Conservation (phyloP, 2,329 filamentous ascomycete genomes). For the Fusarium sp. region DNA sequence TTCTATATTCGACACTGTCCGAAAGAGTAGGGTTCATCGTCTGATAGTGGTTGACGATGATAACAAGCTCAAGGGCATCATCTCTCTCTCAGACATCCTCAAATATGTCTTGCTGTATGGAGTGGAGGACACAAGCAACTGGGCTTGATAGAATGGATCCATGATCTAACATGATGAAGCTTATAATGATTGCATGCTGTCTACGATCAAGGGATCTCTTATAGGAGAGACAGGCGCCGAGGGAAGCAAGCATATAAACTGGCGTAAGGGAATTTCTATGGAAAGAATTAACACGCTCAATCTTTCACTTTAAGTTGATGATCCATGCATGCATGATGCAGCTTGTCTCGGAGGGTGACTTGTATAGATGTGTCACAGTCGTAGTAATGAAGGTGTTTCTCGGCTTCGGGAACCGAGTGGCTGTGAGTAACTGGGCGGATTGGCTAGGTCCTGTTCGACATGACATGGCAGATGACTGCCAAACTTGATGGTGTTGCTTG, state of each 20-base stretch:
- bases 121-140: slow-evolving; percentile 66
- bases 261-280: slow-evolving; percentile 44
- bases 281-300: slow-evolving; percentile 44
- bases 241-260: slow-evolving; percentile 45
- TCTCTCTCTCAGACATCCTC: slow-evolving; percentile 95
- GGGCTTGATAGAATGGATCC: slow-evolving; percentile 29
- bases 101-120: slow-evolving; percentile 91
- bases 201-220: slow-evolving; percentile 28
- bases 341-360: slow-evolving; percentile 30
- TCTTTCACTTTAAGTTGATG: slow-evolving; percentile 43
- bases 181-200: slow-evolving; percentile 46
- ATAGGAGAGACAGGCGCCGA: slow-evolving; percentile 18
- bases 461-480: slow-evolving; percentile 22
- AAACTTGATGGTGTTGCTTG: slow-evolving; percentile 31
- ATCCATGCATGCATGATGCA: slow-evolving; percentile 20
- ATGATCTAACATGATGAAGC: slow-evolving; percentile 28
- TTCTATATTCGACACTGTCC: slow-evolving; percentile 96
- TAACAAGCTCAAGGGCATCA: slow-evolving; percentile 85
- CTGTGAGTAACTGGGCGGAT: slow-evolving; percentile 18
- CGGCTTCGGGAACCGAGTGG: slow-evolving; percentile 36
- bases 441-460: slow-evolving; percentile 38
- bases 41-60: slow-evolving; percentile 94
- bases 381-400: slow-evolving; percentile 29
- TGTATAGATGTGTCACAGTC: slow-evolving; percentile 27
- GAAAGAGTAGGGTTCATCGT: slow-evolving; percentile 93